A percentile compares a stretch with the other conserved stretches of the same genome.
Conservation (phyloP, 176 grass and related monocot species). For the Carex myosuroides region DNA sequence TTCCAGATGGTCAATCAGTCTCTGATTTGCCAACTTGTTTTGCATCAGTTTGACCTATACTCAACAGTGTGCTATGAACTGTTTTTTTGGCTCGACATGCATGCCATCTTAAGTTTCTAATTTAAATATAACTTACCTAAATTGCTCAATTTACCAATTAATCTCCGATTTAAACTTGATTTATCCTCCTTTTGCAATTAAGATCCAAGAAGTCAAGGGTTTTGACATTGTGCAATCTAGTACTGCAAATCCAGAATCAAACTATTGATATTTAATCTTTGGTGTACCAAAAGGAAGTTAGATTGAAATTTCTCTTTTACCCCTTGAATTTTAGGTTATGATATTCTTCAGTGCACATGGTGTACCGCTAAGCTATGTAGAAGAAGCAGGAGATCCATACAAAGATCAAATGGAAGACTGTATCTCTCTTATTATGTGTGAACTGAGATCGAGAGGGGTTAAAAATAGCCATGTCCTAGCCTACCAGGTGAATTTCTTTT, state of each 20-base stretch:
- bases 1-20: neutral
- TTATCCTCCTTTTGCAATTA: neutral
- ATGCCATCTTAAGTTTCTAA: neutral
- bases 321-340: constrained; percentile 57
- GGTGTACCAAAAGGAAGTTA: neutral
- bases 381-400: constrained; percentile 92
- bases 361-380: constrained; percentile 87
- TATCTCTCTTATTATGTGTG: constrained; percentile 81
- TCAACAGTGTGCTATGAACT: neutral
- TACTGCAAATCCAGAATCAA: neutral
- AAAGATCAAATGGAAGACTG: constrained; percentile 98
- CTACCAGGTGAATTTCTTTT: constrained; percentile 60
- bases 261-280: neutral
- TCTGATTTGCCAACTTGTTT: neutral
- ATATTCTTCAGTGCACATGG: constrained; percentile 99
- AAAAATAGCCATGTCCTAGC: constrained; percentile 73
- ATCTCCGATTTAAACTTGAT: neutral
- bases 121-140: neutral
- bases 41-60: neutral
- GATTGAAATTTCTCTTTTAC: constrained; percentile 13
- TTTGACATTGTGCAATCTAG: neutral
- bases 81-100: neutral
- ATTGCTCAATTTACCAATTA: neutral
- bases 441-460: constrained; percentile 79
- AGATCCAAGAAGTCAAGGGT: neutral